These are phyloP conservation scores for Ophiocytium majus DNA, from an alignment of 352 stramenopile genomes.

Conservation along the genomic window DNA sequence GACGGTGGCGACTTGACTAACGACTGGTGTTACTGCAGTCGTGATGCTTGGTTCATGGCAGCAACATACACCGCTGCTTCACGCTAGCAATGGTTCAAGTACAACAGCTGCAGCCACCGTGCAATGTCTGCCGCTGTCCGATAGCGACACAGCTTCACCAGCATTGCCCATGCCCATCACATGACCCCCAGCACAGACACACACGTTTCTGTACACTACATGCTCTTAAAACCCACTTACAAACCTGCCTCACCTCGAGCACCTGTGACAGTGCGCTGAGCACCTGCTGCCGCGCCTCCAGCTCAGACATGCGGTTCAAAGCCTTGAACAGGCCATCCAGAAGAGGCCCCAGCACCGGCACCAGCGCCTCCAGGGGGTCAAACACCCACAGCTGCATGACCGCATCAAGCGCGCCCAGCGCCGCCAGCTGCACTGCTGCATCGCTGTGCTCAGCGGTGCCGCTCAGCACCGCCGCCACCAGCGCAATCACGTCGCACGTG, in stretches of 20 bases:
- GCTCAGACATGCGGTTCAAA: neutral
- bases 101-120: no score
- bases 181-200: no score
- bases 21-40: no score
- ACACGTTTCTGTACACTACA: no score
- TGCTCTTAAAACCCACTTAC: no score
- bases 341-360: neutral
- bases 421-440: constrained; percentile 2
- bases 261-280: neutral
- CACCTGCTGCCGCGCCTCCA: neutral
- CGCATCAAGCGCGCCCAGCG: neutral
- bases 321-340: neutral
- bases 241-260: neutral
- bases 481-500: neutral
- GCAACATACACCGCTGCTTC: no score
- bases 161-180: no score
- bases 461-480: neutral
- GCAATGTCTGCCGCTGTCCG: no score
- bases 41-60: no score
- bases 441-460: neutral
- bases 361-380: neutral
- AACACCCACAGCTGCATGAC: neutral
- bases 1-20: no score
- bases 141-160: no score
- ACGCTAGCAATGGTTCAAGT: no score